phyloP scores from a whole-genome alignment of 202 grass and related monocot genomes.

The Carex arenaria region DNA sequence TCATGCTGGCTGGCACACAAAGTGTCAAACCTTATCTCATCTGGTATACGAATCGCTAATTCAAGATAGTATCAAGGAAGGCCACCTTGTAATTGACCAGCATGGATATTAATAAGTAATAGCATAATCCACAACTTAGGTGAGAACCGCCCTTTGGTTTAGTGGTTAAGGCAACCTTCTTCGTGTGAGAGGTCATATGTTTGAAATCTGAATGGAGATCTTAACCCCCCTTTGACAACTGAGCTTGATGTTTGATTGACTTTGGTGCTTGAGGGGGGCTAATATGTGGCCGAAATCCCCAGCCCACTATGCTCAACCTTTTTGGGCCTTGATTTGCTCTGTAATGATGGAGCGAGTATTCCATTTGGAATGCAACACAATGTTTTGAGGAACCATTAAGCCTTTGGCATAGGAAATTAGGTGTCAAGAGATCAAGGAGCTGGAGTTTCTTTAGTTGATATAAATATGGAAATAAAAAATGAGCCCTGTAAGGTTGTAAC shows the following conservation, averaged over 20 bases:
- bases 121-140: no score
- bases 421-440: background rate
- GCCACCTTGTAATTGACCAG: background rate
- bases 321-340: background rate
- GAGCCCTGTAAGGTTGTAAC: background rate
- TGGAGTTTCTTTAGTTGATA: background rate
- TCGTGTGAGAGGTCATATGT: no score
- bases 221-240: background rate
- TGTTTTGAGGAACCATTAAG: background rate
- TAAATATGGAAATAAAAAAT: background rate
- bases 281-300: background rate
- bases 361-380: background rate
- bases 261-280: background rate
- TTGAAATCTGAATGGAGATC: no score
- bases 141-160: no score
- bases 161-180: no score
- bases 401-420: background rate
- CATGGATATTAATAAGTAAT: background rate
- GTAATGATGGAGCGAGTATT: background rate
- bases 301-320: background rate
- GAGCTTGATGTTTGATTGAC: background rate
- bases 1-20: background rate
- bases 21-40: background rate
- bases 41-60: background rate
- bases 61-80: background rate